Base-by-base conservation (phyloP, 257 asterid species). In the Datura wrightii region DNA sequence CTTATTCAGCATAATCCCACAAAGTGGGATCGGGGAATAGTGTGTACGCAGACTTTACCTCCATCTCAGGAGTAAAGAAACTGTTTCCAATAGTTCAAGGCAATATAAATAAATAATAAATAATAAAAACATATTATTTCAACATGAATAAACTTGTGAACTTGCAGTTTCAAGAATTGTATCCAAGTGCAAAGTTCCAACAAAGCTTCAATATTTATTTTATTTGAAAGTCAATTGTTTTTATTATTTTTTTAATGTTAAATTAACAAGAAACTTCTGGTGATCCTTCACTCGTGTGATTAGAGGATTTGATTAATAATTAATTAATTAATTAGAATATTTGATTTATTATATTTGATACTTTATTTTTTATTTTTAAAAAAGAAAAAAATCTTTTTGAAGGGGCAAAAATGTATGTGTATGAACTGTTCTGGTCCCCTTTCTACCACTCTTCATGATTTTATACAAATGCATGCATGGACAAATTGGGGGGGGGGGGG, bases 101-200 rank as follows among this genome's bases (percentile, higher is more conserved):
- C 31, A 24, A 24, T 24, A 24, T 24, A 24, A 24, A 24, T 24
- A 39, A 39, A 39, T 39, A 39, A 39, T 3, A 39, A n/a, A n/a
- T 24, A 24, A 24, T 59, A 60, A 19, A 59, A 60, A 60, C 16
- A 70, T 7, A 18, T 70, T 2, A 70, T 36, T 71, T 71, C 9
- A 37, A 19, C 37, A 24, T 24, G 31, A 24, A 24, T 15, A 65
- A 36, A 19, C 14, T 63, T 63, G 41, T 63, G 71, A 63, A 34
- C n/a, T 15, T 65, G 42, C 8, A 34, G n/a, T 34, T 66, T 66
- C 48, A 6, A 66, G 50, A 8, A 66, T 66, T 37, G 11, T 18
- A 66, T 66, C 10, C 74, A 74, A 74, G 19, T 74, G 80, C 80
- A 74, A 72, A 74, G 59, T 46, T 31, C 80, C 59, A 74, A 74